Base-by-base conservation (phyloP, 352 stramenopile genomes). In the Phytophthora nicotianae region DNA sequence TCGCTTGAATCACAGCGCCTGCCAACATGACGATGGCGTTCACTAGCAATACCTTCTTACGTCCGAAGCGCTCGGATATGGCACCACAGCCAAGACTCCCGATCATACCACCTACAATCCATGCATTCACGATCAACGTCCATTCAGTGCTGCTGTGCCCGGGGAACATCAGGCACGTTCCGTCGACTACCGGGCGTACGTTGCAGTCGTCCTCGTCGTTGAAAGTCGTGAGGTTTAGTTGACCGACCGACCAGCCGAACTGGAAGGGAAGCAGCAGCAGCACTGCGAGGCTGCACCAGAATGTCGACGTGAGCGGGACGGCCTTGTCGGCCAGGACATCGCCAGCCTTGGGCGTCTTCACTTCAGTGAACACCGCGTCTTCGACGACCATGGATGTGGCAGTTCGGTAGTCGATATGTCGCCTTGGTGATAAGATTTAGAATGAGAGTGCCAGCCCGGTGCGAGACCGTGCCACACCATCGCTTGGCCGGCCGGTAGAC, bases 41-140 rank as follows among this genome's bases (percentile, higher is more conserved):
- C 40, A 11, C 51, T 20, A 72, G 47, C 35, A 85, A 46, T 5
- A 75, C 65, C 14, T 62, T 76, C 50, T 76, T 79, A 46, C 75
- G 80, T 10, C 80, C 77, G 23, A 66, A 79, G 7, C 40, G 37
- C 46, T 88, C 74, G 1, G 74, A 68, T 27, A 81, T 53, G 5
- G 40, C 41, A 0, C 72, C 70, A 32, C 67, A 78, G 3, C 46
- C 47, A 11, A 90, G 68, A 33, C 66, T 64, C 6, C 81, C 79
- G 47, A 87, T 45, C 69, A 85, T 85, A 13, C 74, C 81, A 10
- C 77, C 79, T 26, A 86, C 55, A 54, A 89, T 77, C 79, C 79
- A 89, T 7, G 67, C 67, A 54, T 83, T 83, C 17, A 88, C 71
- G 5, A 70, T 65, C 24, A 72, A 70, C 3, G 66, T 81, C 81